A percentile compares a stretch with the other conserved stretches of the same genome.
Conservation (phyloP, 2,329 filamentous ascomycete genomes). For the Ambrosiella cleistominuta region DNA sequence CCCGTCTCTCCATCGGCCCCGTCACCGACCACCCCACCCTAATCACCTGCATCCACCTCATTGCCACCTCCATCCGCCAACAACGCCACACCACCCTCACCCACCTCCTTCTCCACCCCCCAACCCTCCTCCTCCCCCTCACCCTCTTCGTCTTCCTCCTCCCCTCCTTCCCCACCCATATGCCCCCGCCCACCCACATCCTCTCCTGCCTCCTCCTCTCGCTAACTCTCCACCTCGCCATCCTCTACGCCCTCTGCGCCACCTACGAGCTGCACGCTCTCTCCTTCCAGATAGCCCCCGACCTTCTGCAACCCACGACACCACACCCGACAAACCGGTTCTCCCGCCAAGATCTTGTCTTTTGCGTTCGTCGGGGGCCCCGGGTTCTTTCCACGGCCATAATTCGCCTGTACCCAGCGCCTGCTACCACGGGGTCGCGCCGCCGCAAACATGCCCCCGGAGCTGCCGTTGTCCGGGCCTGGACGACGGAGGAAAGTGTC, state of each 20-base stretch:
- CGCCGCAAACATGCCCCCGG: conserved; percentile 21
- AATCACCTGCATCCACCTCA: conserved; percentile 48
- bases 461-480: conserved; percentile 58
- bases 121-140: conserved; percentile 29
- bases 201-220: conserved; percentile 39
- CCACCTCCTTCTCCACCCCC: conserved; percentile 45
- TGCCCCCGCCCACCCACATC: conserved; percentile 34
- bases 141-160: conserved; percentile 22
- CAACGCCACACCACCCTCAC: conserved; percentile 53
- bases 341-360: conserved; percentile 32
- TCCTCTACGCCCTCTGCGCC: conserved; percentile 40
- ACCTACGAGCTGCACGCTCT: conserved; percentile 49
- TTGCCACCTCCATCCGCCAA: conserved; percentile 68
- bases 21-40: conserved; percentile 38
- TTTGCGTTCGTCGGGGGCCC: conserved; percentile 38
- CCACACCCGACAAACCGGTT: conserved; percentile 15
- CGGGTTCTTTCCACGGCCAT: conserved; percentile 56
- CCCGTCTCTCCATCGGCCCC: conserved; percentile 38
- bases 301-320: conserved; percentile 20
- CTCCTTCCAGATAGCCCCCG: conserved; percentile 42
- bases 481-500: conserved; percentile 58
- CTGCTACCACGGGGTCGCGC: conserved; percentile 20
- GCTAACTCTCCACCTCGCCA: conserved; percentile 43
- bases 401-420: conserved; percentile 25
- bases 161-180: conserved; percentile 27